These are phyloP conservation scores for Chlamydomonas sp. DNA, from an alignment of 139 green algal species.

Conservation along the genomic window DNA sequence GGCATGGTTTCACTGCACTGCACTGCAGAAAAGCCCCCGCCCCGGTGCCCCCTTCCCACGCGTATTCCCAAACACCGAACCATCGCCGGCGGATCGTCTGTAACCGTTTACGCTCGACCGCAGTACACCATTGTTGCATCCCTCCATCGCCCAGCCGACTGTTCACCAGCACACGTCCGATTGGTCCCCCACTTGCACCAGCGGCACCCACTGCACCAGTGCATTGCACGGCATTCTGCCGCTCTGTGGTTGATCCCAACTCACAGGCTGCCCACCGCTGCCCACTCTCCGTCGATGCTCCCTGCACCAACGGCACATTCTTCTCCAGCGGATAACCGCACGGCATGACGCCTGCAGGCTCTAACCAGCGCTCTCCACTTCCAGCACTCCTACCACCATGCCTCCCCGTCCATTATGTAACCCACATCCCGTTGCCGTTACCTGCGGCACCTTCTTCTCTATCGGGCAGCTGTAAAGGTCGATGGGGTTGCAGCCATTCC, in stretches of 20 bases:
- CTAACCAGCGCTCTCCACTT: too few species aligned
- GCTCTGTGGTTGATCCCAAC: not conserved
- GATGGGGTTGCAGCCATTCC: constrained; percentile 63
- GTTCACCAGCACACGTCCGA: not conserved
- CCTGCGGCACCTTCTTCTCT: constrained; percentile 70
- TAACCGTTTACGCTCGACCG: too few species aligned
- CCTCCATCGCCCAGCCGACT: not conserved
- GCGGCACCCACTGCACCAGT: not conserved
- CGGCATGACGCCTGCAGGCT: too few species aligned
- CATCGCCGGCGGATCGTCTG: too few species aligned
- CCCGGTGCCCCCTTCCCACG: too few species aligned
- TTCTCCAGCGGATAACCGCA: too few species aligned
- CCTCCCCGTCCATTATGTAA: not conserved
- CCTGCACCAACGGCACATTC: not conserved
- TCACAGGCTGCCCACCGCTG: not conserved
- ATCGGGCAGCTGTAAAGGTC: constrained; percentile 76
- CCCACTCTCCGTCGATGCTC: not conserved
- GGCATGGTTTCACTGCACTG: not conserved
- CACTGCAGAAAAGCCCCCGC: too few species aligned
- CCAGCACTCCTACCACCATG: not conserved
- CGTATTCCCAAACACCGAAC: too few species aligned
- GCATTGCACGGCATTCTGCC: not conserved
- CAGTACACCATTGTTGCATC: too few species aligned
- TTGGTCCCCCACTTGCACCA: not conserved
- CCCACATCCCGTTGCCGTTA: constrained; percentile 16